Conservation (phyloP, 352 stramenopile species). For the Thraustochytrium striatum region DNA sequence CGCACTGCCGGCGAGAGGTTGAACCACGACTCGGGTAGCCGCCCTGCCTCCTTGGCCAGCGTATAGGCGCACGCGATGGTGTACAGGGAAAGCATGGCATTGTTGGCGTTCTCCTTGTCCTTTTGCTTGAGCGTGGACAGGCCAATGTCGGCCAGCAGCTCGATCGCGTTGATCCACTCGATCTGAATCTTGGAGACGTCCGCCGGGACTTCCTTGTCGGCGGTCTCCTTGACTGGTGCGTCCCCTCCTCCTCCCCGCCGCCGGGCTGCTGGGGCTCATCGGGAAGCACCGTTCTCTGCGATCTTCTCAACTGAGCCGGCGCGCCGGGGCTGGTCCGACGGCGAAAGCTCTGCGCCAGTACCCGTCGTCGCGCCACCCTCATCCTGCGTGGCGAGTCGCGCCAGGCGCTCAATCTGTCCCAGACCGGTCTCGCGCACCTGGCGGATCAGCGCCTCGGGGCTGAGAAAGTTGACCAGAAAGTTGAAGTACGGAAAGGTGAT, state of each 20-base stretch:
- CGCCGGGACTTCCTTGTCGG: no score
- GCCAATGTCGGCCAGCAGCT: conserved; percentile 40
- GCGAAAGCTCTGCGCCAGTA: no score
- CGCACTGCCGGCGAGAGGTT: neutral
- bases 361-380: no score
- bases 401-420: neutral
- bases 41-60: neutral
- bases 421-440: conserved; percentile 7
- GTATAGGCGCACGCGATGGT: conserved; percentile 30
- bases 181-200: neutral
- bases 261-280: no score
- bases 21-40: neutral
- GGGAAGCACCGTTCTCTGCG: no score
- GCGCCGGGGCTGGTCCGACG: no score
- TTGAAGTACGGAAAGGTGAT: conserved; percentile 49
- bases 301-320: no score
- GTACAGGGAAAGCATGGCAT: conserved; percentile 42
- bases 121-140: conserved; percentile 43
- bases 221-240: no score
- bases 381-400: no score
- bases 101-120: conserved; percentile 43
- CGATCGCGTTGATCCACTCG: conserved; percentile 42
- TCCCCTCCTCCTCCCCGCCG: no score
- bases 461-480: conserved; percentile 46
- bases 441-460: conserved; percentile 19